Conservation (phyloP, 148 eudicot species). For the Chenopodium quinoa region DNA sequence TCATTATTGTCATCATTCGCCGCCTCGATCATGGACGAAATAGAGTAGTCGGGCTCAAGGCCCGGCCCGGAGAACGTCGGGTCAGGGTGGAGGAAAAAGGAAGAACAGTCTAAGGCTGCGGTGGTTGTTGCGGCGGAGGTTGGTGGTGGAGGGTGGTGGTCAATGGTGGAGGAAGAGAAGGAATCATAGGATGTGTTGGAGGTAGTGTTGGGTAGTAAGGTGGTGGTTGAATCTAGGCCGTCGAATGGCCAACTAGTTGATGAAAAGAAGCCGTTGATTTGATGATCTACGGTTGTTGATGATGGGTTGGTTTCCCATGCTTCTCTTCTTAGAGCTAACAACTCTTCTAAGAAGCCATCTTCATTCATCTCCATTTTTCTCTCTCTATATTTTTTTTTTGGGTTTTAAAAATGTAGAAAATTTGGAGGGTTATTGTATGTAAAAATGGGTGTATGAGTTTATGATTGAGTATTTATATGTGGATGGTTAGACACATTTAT, state of each 20-base stretch:
- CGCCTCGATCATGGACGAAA: neutral
- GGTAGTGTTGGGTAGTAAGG: neutral
- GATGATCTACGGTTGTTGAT: conserved; percentile 5
- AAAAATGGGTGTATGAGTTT: neutral
- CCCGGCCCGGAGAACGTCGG: conserved; percentile 17
- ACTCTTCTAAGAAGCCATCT: conserved; percentile 62
- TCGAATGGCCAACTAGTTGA: conserved; percentile 26
- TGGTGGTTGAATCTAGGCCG: conserved; percentile 23
- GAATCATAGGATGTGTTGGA: conserved; percentile 23
- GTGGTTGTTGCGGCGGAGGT: conserved; percentile 19
- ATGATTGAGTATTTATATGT: neutral
- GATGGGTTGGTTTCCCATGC: conserved; percentile 35
- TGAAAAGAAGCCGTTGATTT: conserved; percentile 35
- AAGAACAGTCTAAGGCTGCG: conserved; percentile 26
- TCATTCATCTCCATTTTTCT: conserved; percentile 49
- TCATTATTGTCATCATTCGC: neutral
- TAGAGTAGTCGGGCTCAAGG: neutral
- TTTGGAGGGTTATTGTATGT: neutral
- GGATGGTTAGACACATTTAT: neutral
- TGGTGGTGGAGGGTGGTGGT: neutral
- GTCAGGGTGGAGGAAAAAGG: conserved; percentile 24
- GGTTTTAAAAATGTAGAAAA: neutral
- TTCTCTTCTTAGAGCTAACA: conserved; percentile 47
- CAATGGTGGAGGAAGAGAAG: conserved; percentile 21
- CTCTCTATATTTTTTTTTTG: neutral